Conservation (phyloP, 768 basidiomycete genomes). For the Leccinellum albellum region DNA sequence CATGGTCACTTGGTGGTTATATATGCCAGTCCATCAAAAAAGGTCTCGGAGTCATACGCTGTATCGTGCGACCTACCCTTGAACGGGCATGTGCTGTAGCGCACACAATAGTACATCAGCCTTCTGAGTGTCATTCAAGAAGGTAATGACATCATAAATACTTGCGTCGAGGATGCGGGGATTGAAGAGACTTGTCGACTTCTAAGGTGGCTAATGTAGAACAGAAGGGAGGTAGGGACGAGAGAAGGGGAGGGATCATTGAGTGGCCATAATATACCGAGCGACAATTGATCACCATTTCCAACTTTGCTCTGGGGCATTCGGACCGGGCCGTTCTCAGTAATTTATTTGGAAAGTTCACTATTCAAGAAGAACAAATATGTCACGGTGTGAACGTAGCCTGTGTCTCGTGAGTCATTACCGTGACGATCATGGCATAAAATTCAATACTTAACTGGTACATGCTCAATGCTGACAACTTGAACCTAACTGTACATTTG, state of each 20-base stretch:
- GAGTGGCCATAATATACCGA: not conserved
- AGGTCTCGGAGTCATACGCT: not conserved
- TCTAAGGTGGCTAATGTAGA: not conserved
- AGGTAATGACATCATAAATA: conserved; percentile 61
- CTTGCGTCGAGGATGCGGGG: conserved; percentile 74
- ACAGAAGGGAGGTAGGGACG: not conserved
- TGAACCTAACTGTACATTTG: no score
- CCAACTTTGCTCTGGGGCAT: conserved; percentile 4
- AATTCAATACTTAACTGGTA: not conserved
- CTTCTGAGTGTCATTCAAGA: conserved; percentile 61
- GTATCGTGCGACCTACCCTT: conserved; percentile 45
- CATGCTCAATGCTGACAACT: no score
- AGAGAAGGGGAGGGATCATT: not conserved
- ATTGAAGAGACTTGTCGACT: conserved; percentile 61
- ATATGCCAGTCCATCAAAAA: conserved; percentile 4
- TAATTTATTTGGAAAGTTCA: not conserved
- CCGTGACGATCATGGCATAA: not conserved
- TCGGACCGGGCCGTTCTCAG: not conserved
- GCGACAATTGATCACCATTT: conserved; percentile 10
- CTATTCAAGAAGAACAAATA: not conserved
- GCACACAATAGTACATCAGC: conserved; percentile 72
- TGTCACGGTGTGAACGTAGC: not conserved
- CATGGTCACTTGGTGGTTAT: conserved; percentile 55
- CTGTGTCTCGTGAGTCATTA: not conserved
- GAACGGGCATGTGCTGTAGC: conserved; percentile 74